Conservation (phyloP, 2,329 filamentous ascomycete genomes). For the Cercospora sojina region DNA sequence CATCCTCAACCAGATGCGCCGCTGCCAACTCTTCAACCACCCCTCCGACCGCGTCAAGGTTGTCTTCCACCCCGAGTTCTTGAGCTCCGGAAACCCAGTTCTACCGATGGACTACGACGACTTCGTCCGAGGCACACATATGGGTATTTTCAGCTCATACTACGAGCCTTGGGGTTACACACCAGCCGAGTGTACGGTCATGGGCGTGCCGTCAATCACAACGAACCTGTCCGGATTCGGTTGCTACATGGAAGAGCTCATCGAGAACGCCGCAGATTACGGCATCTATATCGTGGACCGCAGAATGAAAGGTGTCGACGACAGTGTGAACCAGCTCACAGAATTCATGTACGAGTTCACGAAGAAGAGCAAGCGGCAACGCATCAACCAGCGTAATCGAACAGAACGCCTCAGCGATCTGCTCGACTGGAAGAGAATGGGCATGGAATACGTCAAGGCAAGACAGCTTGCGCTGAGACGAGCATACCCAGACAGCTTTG, state of each 20-base stretch:
- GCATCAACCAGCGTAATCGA: conserved; percentile 97
- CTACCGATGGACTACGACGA: conserved; percentile 96
- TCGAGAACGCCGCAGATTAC: conserved; percentile 96
- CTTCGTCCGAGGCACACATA: conserved; percentile 93
- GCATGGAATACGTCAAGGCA: conserved; percentile 98
- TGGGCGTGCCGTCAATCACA: conserved; percentile 97
- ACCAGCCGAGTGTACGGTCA: conserved; percentile 95
- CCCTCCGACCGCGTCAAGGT: conserved; percentile 94
- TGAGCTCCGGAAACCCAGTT: conserved; percentile 93
- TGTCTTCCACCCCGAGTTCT: conserved; percentile 95
- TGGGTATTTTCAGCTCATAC: conserved; percentile 95
- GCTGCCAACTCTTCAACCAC: conserved; percentile 96
- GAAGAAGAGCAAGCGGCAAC: conserved; percentile 87
- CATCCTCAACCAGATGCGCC: conserved; percentile 90
- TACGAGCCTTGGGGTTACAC: conserved; percentile 99
- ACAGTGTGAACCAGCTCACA: conserved; percentile 92
- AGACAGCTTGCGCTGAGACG: conserved; percentile 86
- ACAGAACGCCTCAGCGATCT: conserved; percentile 93
- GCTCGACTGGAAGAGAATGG: conserved; percentile 99
- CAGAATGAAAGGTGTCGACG: conserved; percentile 90
- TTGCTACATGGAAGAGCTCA: conserved; percentile 99
- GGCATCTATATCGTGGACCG: conserved; percentile 99
- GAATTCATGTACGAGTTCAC: conserved; percentile 93
- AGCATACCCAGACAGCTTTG: conserved; percentile 86
- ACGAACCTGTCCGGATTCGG: conserved; percentile 97